These are phyloP conservation scores for Letharia lupina DNA, from an alignment of 495 filamentous ascomycete genomes.

Conservation along the genomic window DNA sequence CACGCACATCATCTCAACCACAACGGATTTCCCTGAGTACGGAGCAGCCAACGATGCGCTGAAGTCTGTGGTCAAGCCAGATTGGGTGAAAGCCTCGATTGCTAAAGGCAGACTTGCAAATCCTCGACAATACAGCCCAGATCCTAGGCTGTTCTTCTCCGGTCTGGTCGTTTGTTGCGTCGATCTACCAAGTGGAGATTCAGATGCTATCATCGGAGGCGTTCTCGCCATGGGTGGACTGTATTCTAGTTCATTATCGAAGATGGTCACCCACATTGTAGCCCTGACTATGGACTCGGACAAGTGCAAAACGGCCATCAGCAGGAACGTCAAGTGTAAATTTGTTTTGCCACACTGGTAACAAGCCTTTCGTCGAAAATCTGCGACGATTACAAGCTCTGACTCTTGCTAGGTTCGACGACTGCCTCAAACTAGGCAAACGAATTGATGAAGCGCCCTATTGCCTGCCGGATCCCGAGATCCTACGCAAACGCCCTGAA, in stretches of 20 bases:
- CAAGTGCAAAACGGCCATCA: slow-evolving; percentile 56
- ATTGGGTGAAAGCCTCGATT: slow-evolving; percentile 67
- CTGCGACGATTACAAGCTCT: slow-evolving; percentile 17
- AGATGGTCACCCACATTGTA: slow-evolving; percentile 77
- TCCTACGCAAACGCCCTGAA: slow-evolving; percentile 48
- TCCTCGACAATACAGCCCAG: slow-evolving; percentile 76
- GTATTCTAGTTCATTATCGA: slow-evolving; percentile 59
- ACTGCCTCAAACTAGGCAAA: slow-evolving; percentile 84
- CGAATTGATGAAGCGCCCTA: slow-evolving; percentile 85
- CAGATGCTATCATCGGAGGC: slow-evolving; percentile 84
- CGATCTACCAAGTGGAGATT: slow-evolving; percentile 79
- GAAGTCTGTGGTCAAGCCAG: slow-evolving; percentile 74
- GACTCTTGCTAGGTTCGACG: slow-evolving; percentile 67
- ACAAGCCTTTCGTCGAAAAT: background rate
- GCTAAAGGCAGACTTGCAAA: slow-evolving; percentile 61
- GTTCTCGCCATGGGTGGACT: slow-evolving; percentile 83
- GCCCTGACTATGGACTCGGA: slow-evolving; percentile 66
- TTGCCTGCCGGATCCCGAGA: slow-evolving; percentile 75
- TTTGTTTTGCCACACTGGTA: slow-evolving; percentile 96
- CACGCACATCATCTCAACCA: slow-evolving; percentile 77
- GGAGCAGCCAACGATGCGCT: slow-evolving; percentile 57
- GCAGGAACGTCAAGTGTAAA: slow-evolving; percentile 60
- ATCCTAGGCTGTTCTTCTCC: slow-evolving; percentile 83
- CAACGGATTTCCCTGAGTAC: slow-evolving; percentile 83
- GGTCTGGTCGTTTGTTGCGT: slow-evolving; percentile 67